Evolutionary conservation across 371 early-diverging fungal species (phyloP).

Genomic region (Umbelopsis sp.): DNA sequence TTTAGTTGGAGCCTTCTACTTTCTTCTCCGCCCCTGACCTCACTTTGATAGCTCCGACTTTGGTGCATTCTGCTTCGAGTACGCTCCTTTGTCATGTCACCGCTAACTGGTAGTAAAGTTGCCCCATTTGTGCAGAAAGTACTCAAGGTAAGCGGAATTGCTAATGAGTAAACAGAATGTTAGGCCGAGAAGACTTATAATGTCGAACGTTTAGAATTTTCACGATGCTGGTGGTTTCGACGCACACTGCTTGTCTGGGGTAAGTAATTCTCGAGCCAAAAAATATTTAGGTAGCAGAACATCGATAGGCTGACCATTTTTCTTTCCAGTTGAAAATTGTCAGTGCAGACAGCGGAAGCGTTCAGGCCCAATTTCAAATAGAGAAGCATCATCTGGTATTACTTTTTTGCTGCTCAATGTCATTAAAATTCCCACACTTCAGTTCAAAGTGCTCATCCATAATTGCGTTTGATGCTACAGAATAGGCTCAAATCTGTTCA

Average conservation of each 20-base stretch:
- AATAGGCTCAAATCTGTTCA: constrained; percentile 63
- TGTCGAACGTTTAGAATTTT: background rate
- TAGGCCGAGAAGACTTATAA: background rate
- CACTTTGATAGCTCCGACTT: constrained; percentile 6
- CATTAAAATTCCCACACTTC: background rate
- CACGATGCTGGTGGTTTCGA: constrained; percentile 32
- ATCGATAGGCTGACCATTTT: background rate
- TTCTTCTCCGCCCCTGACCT: too few relatives aligned
- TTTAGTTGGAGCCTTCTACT: too few relatives aligned
- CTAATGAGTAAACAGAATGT: background rate
- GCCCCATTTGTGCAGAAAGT: constrained; percentile 18
- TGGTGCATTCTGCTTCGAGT: background rate
- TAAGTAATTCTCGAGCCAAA: constrained; percentile 24
- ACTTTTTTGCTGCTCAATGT: background rate
- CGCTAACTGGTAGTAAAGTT: constrained; percentile 1
- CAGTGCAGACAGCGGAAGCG: constrained; percentile 42
- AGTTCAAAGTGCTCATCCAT: background rate
- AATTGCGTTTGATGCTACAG: constrained; percentile 28
- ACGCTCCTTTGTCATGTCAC: background rate
- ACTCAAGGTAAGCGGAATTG: constrained; percentile 5
- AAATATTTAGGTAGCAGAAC: background rate
- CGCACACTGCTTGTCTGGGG: constrained; percentile 40
- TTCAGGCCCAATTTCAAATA: constrained; percentile 53
- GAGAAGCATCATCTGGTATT: constrained; percentile 60
- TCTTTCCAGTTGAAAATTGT: constrained; percentile 46